Base-by-base conservation (phyloP, 345 rosid species). In the Psidium friedrichsthalianum region DNA sequence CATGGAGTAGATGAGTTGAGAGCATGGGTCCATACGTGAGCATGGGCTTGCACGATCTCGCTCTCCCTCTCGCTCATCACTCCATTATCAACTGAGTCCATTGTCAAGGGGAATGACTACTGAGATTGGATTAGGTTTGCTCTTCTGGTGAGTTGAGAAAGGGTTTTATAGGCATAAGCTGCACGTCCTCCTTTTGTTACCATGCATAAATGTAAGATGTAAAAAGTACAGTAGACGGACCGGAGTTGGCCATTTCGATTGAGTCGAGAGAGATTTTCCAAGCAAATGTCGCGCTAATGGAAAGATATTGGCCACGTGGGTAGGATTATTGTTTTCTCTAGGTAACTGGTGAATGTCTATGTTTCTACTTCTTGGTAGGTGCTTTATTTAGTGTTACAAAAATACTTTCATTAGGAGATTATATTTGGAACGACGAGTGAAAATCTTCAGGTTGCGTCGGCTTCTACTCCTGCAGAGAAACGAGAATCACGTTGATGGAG, bases 1-100 rank as follows among this genome's bases (percentile, higher is more conserved):
- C 92, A 89, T 86, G 25, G 94, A 91, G 27, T 89, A 86, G 6
- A 93, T 51, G 91, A 91, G 83, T 81, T 89, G 51, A 93, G 61
- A 6, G 87, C 57, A 27, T 89, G 90, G 85, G 89, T 90, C 88
- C 90, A 91, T 8, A 91, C 78, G 84, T 86, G 90, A 80, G 83
- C 85, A 51, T 90, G 93, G 40, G 92, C 92, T 74, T 84, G 81
- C 32, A 92, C 52, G 5, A 87, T 69, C 84, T 87, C 89, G 47
- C 10, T 80, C 84, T 87, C 89, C 36, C 10, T 80, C 76, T 86
- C 84, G 24, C 76, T 82, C n/a, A 47, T 20, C 56, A 13, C 49
- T 80, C 51, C 56, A 27, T 32, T 51, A 11, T 57, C 25, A 51
- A 3, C 20, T 29, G 76, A 56, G 27, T 56, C 83, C 56, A 51